Base-by-base conservation (phyloP, 1,284 basidiomycete species). In the Trichosporon asahii region DNA sequence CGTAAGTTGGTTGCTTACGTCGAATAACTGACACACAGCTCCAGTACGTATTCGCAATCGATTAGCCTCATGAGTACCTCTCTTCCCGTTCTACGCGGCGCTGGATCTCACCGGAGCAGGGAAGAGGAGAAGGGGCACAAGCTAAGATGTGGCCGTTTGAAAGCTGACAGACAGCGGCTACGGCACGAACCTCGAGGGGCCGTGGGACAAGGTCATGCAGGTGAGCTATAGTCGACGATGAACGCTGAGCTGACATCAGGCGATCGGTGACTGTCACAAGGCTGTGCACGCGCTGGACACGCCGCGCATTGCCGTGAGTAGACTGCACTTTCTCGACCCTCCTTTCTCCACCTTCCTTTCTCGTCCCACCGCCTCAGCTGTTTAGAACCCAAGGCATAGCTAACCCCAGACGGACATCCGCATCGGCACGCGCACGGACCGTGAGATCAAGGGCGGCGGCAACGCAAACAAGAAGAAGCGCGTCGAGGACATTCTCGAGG, bases 131-230 rank as follows among this genome's bases (percentile, higher is more conserved):
- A n/a, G n/a, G n/a, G n/a, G n/a, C n/a, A n/a, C n/a, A n/a, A n/a
- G n/a, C n/a, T n/a, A n/a, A n/a, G n/a, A n/a, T 14, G 35, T 37
- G 11, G 11, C 11, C 31, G 31, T 33, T 14, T 33, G 31, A 33
- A 12, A 25, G 40, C 67, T 66, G 11, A 55, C 37, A 40, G 11
- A 3, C 75, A 94, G 93, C 77, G 93, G 93, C 2, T 94, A 94
- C 77, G 94, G 94, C 5, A 96, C 94, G 2, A 95, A 95, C 79
- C 76, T 95, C 64, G 93, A 93, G 71, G 93, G 94, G 2, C 90
- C 92, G 0, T 95, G 94, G 93, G 87, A 88, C 35, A 85, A 89
- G 69, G 94, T 97, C 7, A 82, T 80, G 75, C 75, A 76, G 68
- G 80, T 78, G 6, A 37, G 5, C 2, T 25, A n/a, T 23, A 7